phyloP scores from a whole-genome alignment of 2,329 filamentous ascomycete species.

The Graphilbum sp. region DNA sequence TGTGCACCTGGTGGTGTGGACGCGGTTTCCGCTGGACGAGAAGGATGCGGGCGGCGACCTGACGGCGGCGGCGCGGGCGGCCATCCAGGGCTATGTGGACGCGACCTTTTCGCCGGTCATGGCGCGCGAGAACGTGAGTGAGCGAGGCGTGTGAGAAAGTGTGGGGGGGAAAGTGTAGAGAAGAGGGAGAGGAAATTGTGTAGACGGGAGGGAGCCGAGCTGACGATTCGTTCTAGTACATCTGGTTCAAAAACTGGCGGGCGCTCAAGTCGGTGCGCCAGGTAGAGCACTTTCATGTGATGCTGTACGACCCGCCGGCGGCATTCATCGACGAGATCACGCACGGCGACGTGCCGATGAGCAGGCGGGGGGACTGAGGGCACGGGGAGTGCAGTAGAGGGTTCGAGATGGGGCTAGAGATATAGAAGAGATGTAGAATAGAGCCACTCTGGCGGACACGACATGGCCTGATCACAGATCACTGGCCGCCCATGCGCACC shows the following conservation, averaged over 20 bases:
- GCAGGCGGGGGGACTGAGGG: slow-evolving; percentile 20
- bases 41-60: slow-evolving; percentile 45
- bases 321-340: slow-evolving; percentile 57
- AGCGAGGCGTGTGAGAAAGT: too few relatives aligned
- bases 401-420: background rate
- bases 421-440: too few relatives aligned
- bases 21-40: slow-evolving; percentile 74
- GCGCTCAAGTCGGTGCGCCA: slow-evolving; percentile 70
- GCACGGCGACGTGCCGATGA: slow-evolving; percentile 53
- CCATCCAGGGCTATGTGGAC: slow-evolving; percentile 57
- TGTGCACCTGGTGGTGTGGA: slow-evolving; percentile 82
- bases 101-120: slow-evolving; percentile 49
- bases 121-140: slow-evolving; percentile 15
- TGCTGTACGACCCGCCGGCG: slow-evolving; percentile 63
- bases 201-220: too few relatives aligned
- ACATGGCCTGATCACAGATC: too few relatives aligned
- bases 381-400: too few relatives aligned
- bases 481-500: slow-evolving; percentile 17
- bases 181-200: too few relatives aligned
- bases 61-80: slow-evolving; percentile 40
- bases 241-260: slow-evolving; percentile 86
- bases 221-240: slow-evolving; percentile 18
- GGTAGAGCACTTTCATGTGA: slow-evolving; percentile 89
- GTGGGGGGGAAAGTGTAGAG: background rate
- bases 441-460: too few relatives aligned